phyloP scores from a whole-genome alignment of 2,329 filamentous ascomycete genomes.

The Aspergillus neoniger region DNA sequence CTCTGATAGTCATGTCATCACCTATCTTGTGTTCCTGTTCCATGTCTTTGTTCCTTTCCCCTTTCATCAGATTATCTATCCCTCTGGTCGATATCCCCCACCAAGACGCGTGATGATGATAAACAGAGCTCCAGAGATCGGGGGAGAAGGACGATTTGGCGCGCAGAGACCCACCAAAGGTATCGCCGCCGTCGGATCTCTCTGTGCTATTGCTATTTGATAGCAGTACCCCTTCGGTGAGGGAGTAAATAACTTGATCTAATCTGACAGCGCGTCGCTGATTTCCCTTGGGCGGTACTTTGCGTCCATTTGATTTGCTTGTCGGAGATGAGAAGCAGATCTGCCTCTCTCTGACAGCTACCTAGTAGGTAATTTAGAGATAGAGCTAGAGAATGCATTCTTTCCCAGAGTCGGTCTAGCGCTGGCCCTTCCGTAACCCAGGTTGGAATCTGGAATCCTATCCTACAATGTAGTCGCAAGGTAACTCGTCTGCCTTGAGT shows the following conservation, averaged over 20 bases:
- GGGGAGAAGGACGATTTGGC: conserved; percentile 2
- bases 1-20: neutral
- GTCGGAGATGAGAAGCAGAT: neutral
- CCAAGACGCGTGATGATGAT: conserved; percentile 26
- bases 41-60: neutral
- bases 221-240: conserved; percentile 41
- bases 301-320: neutral
- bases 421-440: neutral
- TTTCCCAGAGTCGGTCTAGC: neutral
- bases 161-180: conserved; percentile 23
- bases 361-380: neutral
- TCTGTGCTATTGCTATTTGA: conserved; percentile 20
- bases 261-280: conserved; percentile 52
- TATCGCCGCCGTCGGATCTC: conserved; percentile 23
- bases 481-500: neutral
- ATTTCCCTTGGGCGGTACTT: neutral
- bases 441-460: neutral
- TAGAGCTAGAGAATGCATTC: neutral
- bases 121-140: conserved; percentile 28
- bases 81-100: conserved; percentile 1
- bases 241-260: conserved; percentile 61
- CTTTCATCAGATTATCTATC: conserved; percentile 3
- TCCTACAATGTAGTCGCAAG: neutral
- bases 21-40: neutral
- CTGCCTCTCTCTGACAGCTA: neutral